Percentiles rank a stretch among this genome's conserved stretches.
These are phyloP conservation scores for Omphalea diandra DNA, from an alignment of 441 rosid species.

Conservation along the genomic window DNA sequence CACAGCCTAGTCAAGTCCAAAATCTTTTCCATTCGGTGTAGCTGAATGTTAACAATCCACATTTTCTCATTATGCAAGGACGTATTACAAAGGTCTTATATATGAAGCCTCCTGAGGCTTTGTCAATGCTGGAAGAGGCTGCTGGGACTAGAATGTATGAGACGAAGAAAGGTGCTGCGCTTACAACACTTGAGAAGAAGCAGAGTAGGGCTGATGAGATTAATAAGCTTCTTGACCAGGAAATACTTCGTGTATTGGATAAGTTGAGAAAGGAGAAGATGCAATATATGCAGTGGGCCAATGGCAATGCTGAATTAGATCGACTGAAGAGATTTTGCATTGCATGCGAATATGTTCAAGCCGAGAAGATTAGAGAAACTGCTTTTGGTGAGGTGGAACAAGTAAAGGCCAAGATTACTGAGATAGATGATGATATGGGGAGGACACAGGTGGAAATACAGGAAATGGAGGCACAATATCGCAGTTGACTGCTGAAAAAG, in stretches of 20 bases:
- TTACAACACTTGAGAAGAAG: constrained; percentile 95
- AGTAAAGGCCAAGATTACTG: constrained; percentile 50
- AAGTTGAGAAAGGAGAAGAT: constrained; percentile 85
- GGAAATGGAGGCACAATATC: constrained; percentile 65
- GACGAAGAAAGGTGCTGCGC: constrained; percentile 85
- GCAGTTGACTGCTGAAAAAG: constrained; percentile 72
- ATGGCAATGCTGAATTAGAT: constrained; percentile 83
- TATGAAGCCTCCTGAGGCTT: constrained; percentile 97
- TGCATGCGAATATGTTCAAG: constrained; percentile 87
- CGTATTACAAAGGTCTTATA: constrained; percentile 94
- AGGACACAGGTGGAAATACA: constrained; percentile 45
- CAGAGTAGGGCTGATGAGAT: constrained; percentile 96
- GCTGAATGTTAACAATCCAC: constrained; percentile 96
- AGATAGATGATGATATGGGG: constrained; percentile 53
- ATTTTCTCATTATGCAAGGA: constrained; percentile 99
- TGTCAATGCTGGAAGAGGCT: constrained; percentile 99
- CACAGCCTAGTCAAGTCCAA: constrained; percentile 98
- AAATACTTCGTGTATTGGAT: constrained; percentile 92
- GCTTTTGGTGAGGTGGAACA: constrained; percentile 65
- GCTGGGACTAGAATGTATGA: constrained; percentile 99
- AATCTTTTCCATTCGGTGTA: constrained; percentile 98
- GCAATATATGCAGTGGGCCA: constrained; percentile 99
- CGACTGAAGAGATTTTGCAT: constrained; percentile 85
- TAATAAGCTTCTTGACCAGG: constrained; percentile 86
- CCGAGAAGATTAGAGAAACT: constrained; percentile 71